Percentiles rank a stretch among this genome's conserved stretches.
Evolutionary conservation across 176 grass and related monocot genomes (phyloP).

Genomic region (Ensete ventricosum): DNA sequence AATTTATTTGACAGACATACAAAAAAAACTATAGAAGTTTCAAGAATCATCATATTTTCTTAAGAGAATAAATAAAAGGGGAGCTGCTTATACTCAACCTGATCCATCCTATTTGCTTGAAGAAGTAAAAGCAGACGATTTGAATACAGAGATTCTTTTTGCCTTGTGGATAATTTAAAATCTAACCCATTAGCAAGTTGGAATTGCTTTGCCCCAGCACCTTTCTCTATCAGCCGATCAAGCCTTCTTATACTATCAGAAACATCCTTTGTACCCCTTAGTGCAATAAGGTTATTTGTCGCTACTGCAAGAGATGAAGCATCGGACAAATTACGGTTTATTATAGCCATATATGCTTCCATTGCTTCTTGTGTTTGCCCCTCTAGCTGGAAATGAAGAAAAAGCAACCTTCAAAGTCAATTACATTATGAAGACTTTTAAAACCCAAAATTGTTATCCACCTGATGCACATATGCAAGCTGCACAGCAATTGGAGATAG

Average conservation of each 20-base stretch:
- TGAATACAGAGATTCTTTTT: constrained; percentile 75
- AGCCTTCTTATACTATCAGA: constrained; percentile 71
- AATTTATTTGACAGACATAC: neutral
- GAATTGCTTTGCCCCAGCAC: constrained; percentile 41
- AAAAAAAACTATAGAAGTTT: constrained; percentile 12
- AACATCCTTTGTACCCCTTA: constrained; percentile 70
- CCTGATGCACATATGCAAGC: constrained; percentile 81
- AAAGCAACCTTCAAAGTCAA: constrained; percentile 14
- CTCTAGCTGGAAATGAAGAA: constrained; percentile 59
- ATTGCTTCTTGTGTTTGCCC: constrained; percentile 72
- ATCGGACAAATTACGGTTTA: constrained; percentile 39
- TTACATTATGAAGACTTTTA: neutral
- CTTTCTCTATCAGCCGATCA: constrained; percentile 63
- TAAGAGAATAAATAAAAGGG: neutral
- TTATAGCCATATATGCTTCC: constrained; percentile 53
- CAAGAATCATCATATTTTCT: neutral
- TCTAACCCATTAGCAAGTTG: constrained; percentile 66
- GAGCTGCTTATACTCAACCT: constrained; percentile 36
- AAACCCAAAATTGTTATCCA: constrained; percentile 16
- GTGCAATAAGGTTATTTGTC: constrained; percentile 69
- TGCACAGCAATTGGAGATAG: constrained; percentile 77
- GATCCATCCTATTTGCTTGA: constrained; percentile 69
- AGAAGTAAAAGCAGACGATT: constrained; percentile 76
- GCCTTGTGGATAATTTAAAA: constrained; percentile 47
- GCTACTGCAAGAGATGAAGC: constrained; percentile 66